These are phyloP conservation scores for Daldinia loculata DNA, from an alignment of 495 filamentous ascomycete genomes.

Conservation along the genomic window DNA sequence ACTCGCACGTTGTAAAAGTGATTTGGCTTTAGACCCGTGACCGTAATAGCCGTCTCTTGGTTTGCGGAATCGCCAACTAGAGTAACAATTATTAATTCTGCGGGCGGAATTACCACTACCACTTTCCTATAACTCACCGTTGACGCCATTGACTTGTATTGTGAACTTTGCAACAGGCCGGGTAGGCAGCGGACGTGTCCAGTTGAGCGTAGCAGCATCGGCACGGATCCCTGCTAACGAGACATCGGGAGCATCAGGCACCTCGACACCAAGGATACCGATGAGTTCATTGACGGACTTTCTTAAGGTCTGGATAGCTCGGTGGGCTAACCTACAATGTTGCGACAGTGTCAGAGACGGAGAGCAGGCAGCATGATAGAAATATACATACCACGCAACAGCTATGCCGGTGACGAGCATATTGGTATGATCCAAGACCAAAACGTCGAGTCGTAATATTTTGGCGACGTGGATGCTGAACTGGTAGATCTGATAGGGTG, in stretches of 20 bases:
- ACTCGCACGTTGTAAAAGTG: slow-evolving; percentile 93
- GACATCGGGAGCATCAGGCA: slow-evolving; percentile 87
- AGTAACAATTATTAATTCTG: slow-evolving; percentile 19
- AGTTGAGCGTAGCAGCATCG: slow-evolving; percentile 88
- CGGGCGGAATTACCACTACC: neutral
- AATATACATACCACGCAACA: slow-evolving; percentile 51
- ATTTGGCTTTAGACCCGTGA: slow-evolving; percentile 82
- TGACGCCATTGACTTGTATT: slow-evolving; percentile 91
- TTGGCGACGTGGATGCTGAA: slow-evolving; percentile 46
- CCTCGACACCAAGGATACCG: slow-evolving; percentile 88
- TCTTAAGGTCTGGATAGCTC: slow-evolving; percentile 81
- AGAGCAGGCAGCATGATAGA: neutral
- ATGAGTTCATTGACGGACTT: slow-evolving; percentile 92
- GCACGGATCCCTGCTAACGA: slow-evolving; percentile 90
- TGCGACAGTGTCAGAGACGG: slow-evolving; percentile 19
- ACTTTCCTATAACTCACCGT: slow-evolving; percentile 66
- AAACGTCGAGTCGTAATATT: slow-evolving; percentile 50
- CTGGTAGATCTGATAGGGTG: slow-evolving; percentile 50
- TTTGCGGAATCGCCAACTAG: slow-evolving; percentile 86
- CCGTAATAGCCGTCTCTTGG: slow-evolving; percentile 87
- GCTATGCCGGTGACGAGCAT: slow-evolving; percentile 58
- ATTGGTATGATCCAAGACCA: slow-evolving; percentile 53
- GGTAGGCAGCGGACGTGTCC: slow-evolving; percentile 80
- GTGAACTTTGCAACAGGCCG: slow-evolving; percentile 85
- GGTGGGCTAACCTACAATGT: slow-evolving; percentile 43